phyloP scores from a whole-genome alignment of 2,329 filamentous ascomycete species.

The Periconia digitata region DNA sequence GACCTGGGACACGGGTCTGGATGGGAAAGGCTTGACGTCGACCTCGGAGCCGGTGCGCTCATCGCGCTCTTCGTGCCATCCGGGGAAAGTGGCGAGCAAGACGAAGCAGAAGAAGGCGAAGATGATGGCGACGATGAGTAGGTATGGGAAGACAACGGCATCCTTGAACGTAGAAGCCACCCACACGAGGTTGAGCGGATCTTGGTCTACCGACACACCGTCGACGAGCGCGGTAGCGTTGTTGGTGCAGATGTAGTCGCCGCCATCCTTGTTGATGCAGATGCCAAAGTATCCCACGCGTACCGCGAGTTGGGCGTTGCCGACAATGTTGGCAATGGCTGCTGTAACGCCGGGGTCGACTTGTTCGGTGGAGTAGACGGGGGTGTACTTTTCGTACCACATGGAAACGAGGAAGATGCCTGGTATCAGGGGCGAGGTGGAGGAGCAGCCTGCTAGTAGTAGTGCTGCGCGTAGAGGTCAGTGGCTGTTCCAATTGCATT shows the following conservation, averaged over 20 bases:
- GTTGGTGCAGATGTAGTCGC: slow-evolving; percentile 92
- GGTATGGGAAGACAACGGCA: slow-evolving; percentile 95
- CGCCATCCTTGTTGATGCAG: slow-evolving; percentile 88
- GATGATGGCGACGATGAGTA: slow-evolving; percentile 98
- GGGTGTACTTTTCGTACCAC: slow-evolving; percentile 87
- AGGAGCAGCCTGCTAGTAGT: slow-evolving; percentile 92
- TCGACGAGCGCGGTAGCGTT: slow-evolving; percentile 93
- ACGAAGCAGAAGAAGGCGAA: slow-evolving; percentile 96
- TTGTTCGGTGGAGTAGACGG: slow-evolving; percentile 80
- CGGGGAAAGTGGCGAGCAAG: slow-evolving; percentile 92
- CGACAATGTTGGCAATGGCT: slow-evolving; percentile 88
- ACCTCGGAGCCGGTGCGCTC: slow-evolving; percentile 74
- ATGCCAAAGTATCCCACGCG: slow-evolving; percentile 98
- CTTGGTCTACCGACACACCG: slow-evolving; percentile 85
- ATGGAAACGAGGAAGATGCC: slow-evolving; percentile 97
- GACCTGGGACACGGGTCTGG: slow-evolving; percentile 86
- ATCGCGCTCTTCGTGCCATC: slow-evolving; percentile 92
- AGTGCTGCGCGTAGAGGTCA: slow-evolving; percentile 66
- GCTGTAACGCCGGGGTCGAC: slow-evolving; percentile 85
- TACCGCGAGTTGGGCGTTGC: slow-evolving; percentile 79
- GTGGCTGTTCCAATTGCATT: slow-evolving; percentile 14
- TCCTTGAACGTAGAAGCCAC: slow-evolving; percentile 96
- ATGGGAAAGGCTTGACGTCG: slow-evolving; percentile 93
- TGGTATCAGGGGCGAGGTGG: slow-evolving; percentile 91
- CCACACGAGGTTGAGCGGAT: slow-evolving; percentile 97